Evolutionary conservation across 495 filamentous ascomycete species (phyloP), one percentile per base, ranked within the genome.

Genomic region (Podospora comata): DNA sequence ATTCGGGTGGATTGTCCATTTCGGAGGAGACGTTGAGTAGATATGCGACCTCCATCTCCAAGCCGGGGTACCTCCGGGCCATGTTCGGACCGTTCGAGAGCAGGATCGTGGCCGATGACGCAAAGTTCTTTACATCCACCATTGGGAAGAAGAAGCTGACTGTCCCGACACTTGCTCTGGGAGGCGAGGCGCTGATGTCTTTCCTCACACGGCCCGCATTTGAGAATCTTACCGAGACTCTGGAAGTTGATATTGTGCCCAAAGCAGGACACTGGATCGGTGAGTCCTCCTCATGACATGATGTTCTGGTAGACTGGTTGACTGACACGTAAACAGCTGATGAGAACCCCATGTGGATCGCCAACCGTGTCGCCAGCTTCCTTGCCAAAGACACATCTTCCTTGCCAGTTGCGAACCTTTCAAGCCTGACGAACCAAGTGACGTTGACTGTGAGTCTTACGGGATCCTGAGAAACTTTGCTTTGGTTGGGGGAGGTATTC

Each of bases 231-330:
- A 65, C 73, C 5, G 34, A 26, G 9, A 54, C 69, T 27, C 18
- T 73, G 57, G 72, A 75, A 62, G 61, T 68, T 20, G 75, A 77
- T 64, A 62, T 72, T 4, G 64, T 72, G 7, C 73, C 71, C 20
- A 72, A 75, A 32, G 73, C 75, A 2, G 73, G 73, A 20, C 73
- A 77, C 64, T 74, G 73, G 71, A 69, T 75, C 60, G 70, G 73
- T 75, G 54, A 71, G 71, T 71, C 18, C 30, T 44, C 15, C 39
- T 11, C 39, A 48, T 23, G 23, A 13, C 13, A 3, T 9, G 2
- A 18, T 48, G 13, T 11, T 13, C 2, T 48, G 13, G 39, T 11
- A 13, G 6, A 13, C 1, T 23, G 1, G 23, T 23, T 48, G 39
- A 48, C 13, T 48, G 15, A 18, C 39, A 48, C 15, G 39, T 18